These are phyloP conservation scores for Puccinia triticina DNA, from an alignment of 1,284 basidiomycete species.

Conservation along the genomic window DNA sequence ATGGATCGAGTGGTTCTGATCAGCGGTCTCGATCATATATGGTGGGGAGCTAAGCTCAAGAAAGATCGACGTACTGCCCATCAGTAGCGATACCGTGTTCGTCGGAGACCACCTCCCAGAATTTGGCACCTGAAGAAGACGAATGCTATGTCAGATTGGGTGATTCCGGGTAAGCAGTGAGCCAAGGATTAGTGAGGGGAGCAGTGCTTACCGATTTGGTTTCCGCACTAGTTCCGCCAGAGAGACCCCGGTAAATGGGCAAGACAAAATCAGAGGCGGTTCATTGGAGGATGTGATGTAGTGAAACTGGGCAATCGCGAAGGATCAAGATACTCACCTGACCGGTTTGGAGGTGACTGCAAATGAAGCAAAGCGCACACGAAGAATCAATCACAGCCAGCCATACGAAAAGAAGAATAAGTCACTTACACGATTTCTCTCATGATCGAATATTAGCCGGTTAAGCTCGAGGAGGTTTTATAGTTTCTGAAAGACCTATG, in stretches of 20 bases:
- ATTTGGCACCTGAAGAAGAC: conserved; percentile 78
- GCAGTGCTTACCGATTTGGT: conserved; percentile 46
- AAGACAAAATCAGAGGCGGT: not conserved
- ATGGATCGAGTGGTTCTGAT: conserved; percentile 8
- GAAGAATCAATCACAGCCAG: not conserved
- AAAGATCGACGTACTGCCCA: conserved; percentile 64
- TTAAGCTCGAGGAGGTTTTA: not conserved
- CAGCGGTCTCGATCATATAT: conserved; percentile 45
- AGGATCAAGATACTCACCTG: conserved; percentile 31
- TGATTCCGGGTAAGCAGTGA: not conserved
- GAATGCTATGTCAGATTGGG: not conserved
- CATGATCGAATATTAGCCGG: conserved; percentile 21
- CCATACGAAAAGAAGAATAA: not conserved
- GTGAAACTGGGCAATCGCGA: not conserved
- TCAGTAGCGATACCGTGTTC: conserved; percentile 94
- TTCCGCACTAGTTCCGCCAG: conserved; percentile 40
- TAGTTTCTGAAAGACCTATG: not conserved
- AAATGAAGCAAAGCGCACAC: too few relatives aligned
- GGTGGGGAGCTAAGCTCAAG: not conserved
- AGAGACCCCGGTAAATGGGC: not conserved
- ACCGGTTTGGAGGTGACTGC: conserved; percentile 48
- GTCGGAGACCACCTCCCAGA: conserved; percentile 93
- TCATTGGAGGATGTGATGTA: not conserved
- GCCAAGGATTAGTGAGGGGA: not conserved
- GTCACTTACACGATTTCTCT: conserved; percentile 49